Base-by-base conservation (phyloP, 805 yeast genomes). In the Candida verbasci region DNA sequence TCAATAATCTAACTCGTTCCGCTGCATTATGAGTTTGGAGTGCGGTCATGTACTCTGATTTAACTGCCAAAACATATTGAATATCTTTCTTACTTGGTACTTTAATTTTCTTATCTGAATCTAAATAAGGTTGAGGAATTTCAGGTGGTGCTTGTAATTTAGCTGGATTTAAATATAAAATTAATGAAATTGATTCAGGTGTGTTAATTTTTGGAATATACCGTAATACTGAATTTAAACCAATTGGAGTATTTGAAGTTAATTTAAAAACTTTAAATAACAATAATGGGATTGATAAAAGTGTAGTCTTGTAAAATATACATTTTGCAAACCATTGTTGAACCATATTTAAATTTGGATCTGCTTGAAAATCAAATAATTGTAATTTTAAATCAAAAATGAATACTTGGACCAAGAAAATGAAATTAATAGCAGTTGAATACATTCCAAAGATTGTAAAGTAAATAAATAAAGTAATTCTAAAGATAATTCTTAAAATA, bases 111-210 rank as follows among this genome's bases (percentile, higher is more conserved):
- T 63, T 67, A 21, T 69, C 69, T 2, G 63, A 62, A 31, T 63
- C 63, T 25, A 72, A 44, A 43, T 58, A 70, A 0, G 76, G 74
- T 24, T 53, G 55, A 2, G 76, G 76, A 10, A 68, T 39, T 10
- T 58, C 64, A 1, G 72, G 68, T 16, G 76, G 75, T 15, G 64
- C 60, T 3, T 55, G 52, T 3, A 57, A 46, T 3, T 57, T 49
- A 30, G 52, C 32, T 1, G 56, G 54, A 17, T 41, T 46, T 39
- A 57, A 40, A 31, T 60, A 55, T 26, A 68, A 55, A 4, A 68
- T 49, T 10, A 62, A 48, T 2, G 55, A 50, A 7, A 66, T 36
- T 20, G 62, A 51, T 2, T 39, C 34, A 0, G 75, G 74, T 3
- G 57, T 31, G 6, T 24, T 33, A 8, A 31, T 29, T 9, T 27